Evolutionary conservation across 2,329 filamentous ascomycete species (phyloP), one percentile per base, ranked within the genome.

Genomic region (Xylaria arbuscula): DNA sequence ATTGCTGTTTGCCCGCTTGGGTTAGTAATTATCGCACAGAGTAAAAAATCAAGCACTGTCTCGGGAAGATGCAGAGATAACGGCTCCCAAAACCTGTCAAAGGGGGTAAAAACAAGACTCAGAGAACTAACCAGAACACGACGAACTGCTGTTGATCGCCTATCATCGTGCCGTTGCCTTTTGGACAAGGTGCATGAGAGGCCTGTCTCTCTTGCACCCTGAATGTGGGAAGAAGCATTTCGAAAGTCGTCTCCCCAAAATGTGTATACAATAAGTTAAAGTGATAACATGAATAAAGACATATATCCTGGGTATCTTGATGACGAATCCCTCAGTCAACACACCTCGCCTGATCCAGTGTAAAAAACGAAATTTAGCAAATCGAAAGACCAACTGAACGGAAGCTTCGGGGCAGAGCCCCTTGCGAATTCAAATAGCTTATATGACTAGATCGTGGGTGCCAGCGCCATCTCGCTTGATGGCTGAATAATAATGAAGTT

Each of bases 131-230:
- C 28, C 72, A 72, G 40, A 66, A 67, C 13, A 72, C 70, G 22
- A 65, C 48, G 38, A 72, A 73, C n/a, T 70, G 34, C 47, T 73
- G 62, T 34, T 62, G 45, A 40, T 47, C 58, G 17, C 72, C 72
- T 19, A 73, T 71, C 69, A 55, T 64, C 8, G 69, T 73, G 57
- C 67, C 67, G 24, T 73, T 73, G 53, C 72, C 72, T 28, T 34
- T 48, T 11, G 72, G 72, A 40, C 72, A 73, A 28, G 72, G 72
- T 48, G 47, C 38, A 58, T 40, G 63, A 55, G 59, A 63, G 54
- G 11, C 42, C 48, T 69, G 59, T 34, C 59, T 66, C 59, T 64
- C 38, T 11, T 55, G 45, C 13, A 61, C 34, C 28, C 28, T 28
- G 2, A 55, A 10, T 50, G 17, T 13, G 7, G 60, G 56, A 22